A percentile compares a stretch with the other conserved stretches of the same genome.
Conservation (phyloP, 345 rosid species). For the Gossypium australe region DNA sequence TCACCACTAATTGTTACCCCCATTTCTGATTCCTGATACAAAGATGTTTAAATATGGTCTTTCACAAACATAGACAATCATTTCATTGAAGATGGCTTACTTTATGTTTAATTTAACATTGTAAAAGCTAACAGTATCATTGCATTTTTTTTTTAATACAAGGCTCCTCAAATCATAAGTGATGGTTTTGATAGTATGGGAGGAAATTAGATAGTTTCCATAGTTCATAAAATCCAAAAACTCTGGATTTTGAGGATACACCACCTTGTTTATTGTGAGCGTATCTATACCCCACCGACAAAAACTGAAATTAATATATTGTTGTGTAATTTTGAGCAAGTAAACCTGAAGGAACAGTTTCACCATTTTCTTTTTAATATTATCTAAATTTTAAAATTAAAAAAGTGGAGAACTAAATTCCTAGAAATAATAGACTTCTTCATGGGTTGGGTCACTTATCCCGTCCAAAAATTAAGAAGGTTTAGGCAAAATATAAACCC, state of each 20-base stretch:
- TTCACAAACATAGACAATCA: not conserved
- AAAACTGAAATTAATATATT: not conserved
- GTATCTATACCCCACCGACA: too few relatives aligned
- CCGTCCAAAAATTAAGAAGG: fast-evolving
- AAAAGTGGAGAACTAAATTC: too few relatives aligned
- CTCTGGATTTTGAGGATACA: not conserved
- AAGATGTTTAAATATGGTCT: not conserved
- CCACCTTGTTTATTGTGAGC: not conserved
- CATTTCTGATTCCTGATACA: conserved; percentile 2
- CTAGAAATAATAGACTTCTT: too few relatives aligned
- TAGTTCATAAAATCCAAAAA: not conserved
- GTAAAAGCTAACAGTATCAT: not conserved
- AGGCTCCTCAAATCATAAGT: conserved; percentile 3
- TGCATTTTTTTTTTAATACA: not conserved
- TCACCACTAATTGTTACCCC: conserved; percentile 13
- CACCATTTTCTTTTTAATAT: not conserved
- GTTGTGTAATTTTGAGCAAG: not conserved
- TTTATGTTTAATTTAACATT: not conserved
- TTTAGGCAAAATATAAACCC: too few relatives aligned
- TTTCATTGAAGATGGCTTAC: not conserved
- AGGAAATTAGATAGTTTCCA: not conserved
- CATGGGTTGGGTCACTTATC: too few relatives aligned
- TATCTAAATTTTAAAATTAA: too few relatives aligned
- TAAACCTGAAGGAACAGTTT: not conserved
- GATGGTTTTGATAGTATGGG: not conserved